Evolutionary conservation across 2,329 filamentous ascomycete genomes (phyloP).

Genomic region (Sordariomycetes sp.): DNA sequence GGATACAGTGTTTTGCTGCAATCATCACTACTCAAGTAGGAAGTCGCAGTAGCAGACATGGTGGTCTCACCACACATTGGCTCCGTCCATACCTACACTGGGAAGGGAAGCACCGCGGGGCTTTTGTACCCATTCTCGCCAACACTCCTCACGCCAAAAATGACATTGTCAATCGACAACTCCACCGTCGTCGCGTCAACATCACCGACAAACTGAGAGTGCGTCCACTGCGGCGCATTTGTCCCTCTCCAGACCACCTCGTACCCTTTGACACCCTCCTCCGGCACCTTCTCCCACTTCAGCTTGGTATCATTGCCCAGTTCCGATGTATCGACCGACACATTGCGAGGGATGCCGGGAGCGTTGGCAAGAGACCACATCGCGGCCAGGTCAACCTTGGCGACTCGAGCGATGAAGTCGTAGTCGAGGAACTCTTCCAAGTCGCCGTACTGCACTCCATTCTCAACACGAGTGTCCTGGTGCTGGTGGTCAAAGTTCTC

Average conservation of each 20-base stretch:
- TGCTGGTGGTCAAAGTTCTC: slow-evolving; percentile 51
- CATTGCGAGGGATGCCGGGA: slow-evolving; percentile 38
- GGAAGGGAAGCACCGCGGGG: slow-evolving; percentile 29
- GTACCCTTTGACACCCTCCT: slow-evolving; percentile 30
- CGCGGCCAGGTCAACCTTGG: slow-evolving; percentile 42
- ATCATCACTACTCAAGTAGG: no score
- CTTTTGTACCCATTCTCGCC: slow-evolving; percentile 40
- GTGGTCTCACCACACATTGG: no score
- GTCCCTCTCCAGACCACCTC: slow-evolving; percentile 48
- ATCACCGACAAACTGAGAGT: slow-evolving; percentile 36
- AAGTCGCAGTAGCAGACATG: no score
- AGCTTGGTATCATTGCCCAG: slow-evolving; percentile 40
- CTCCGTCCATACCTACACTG: no score
- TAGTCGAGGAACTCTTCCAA: slow-evolving; percentile 48
- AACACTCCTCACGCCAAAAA: slow-evolving; percentile 45
- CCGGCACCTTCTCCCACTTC: slow-evolving; percentile 33
- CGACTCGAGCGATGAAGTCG: slow-evolving; percentile 42
- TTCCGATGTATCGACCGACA: slow-evolving; percentile 33
- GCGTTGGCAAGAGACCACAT: slow-evolving; percentile 44
- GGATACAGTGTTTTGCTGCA: no score
- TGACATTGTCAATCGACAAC: slow-evolving; percentile 47
- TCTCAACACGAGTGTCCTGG: slow-evolving; percentile 39
- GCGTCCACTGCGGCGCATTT: slow-evolving; percentile 39
- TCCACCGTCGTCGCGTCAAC: slow-evolving; percentile 32
- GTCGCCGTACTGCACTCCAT: slow-evolving; percentile 45